Base-by-base conservation (phyloP, 192 early-diverging fungal genomes). In the Coemansia pectinata region DNA sequence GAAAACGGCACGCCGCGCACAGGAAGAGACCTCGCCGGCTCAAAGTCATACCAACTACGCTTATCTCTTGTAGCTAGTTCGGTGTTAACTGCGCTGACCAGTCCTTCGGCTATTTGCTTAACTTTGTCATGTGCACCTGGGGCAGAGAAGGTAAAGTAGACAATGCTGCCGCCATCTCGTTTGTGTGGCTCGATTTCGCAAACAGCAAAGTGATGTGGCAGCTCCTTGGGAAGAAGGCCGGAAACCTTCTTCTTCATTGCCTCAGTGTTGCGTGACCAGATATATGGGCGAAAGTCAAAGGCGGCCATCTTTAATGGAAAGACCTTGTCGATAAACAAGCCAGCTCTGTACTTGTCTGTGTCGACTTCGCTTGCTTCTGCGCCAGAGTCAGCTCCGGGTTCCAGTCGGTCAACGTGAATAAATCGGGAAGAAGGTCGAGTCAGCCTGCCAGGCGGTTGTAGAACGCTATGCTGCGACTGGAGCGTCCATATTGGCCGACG, bases 1-100 rank as follows among this genome's bases (percentile, higher is more conserved):
- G 87, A 71, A 57, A 94, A 94, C 21, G 91, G 90, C 17, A 74
- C 63, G 3, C 91, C 92, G 45, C 62, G 88, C 34, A 95, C 90
- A 5, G 87, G 76, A 72, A 92, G 89, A 0, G 88, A 86, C 39
- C 89, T 84, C 4, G 87, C 78, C 17, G 78, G 85, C 62, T 83
- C 78, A 31, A 93, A 72, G 60, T 90, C 92, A 64, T 91, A 90
- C 85, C 86, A 89, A 25, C 89, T 85, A 42, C 90, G 85, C 8
- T 86, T 66, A 23, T 71, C 76, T 17, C 87, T 69, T n/a, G 87
- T 63, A 9, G 82, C 67, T 10, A 95, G 71, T 63, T 89, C 87
- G 9, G 79, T 33, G n/a, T 73, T 52, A 17, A 83, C 67, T n/a
- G 63, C 64, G 3, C 38, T 41, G 5, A 83, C 76, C 3, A 83